Evolutionary conservation across 2,329 filamentous ascomycete species (phyloP).

Genomic region (Claviceps africana): DNA sequence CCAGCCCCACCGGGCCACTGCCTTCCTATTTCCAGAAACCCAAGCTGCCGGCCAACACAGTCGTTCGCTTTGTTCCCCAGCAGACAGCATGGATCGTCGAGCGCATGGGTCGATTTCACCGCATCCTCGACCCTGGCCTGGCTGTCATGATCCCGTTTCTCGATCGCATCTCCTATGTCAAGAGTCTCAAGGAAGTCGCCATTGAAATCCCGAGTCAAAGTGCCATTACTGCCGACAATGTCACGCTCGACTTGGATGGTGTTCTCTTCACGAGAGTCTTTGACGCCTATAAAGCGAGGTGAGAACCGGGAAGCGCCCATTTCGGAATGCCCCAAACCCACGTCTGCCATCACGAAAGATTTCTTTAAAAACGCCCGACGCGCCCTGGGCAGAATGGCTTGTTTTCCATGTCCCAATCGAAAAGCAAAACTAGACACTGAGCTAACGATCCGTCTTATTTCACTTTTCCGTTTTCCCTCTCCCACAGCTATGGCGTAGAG

Average conservation of each 20-base stretch:
- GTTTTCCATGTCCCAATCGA: not conserved
- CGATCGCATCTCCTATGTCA: conserved; percentile 95
- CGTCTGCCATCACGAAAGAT: not conserved
- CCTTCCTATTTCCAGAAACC: conserved; percentile 69
- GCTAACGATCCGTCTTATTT: not conserved
- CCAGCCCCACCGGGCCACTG: conserved; percentile 21
- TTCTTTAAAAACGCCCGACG: not conserved
- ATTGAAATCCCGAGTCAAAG: conserved; percentile 96
- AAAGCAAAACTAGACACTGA: not conserved
- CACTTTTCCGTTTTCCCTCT: not conserved
- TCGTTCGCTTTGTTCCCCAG: conserved; percentile 95
- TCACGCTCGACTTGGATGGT: conserved; percentile 89
- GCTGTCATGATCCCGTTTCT: conserved; percentile 80
- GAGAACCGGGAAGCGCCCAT: conserved; percentile 13
- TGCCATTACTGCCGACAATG: conserved; percentile 96
- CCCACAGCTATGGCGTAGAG: conserved; percentile 78
- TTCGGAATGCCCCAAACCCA: not conserved
- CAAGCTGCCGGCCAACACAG: conserved; percentile 76
- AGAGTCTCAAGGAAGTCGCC: conserved; percentile 88
- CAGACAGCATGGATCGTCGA: conserved; percentile 99
- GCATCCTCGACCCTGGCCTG: conserved; percentile 82
- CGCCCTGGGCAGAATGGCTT: not conserved
- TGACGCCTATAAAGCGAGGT: conserved; percentile 96
- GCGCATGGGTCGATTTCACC: conserved; percentile 95
- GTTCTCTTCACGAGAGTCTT: conserved; percentile 93